These are phyloP conservation scores for Neoboletus subvelutipes DNA, from an alignment of 768 basidiomycete species.

Conservation along the genomic window DNA sequence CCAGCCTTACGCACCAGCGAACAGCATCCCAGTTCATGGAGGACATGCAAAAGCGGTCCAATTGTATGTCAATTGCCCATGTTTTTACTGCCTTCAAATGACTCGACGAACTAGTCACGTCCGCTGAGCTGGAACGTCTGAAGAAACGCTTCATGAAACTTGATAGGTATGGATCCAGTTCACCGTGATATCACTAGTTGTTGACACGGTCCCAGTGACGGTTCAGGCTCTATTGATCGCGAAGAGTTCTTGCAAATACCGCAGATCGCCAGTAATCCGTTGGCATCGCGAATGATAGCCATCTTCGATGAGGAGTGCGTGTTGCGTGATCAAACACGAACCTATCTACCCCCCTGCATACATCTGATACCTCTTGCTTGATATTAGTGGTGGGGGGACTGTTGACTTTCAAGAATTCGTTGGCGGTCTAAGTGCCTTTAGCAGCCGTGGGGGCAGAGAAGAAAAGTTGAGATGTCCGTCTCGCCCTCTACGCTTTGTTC, in stretches of 20 bases:
- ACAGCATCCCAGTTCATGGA: constrained; percentile 93
- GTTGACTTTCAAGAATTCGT: constrained; percentile 99
- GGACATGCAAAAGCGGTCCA: constrained; percentile 96
- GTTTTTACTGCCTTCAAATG: constrained; percentile 2
- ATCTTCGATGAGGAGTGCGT: constrained; percentile 99
- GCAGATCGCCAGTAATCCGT: constrained; percentile 95
- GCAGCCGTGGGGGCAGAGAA: constrained; percentile 92
- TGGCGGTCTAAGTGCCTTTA: constrained; percentile 95
- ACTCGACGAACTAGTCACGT: constrained; percentile 68
- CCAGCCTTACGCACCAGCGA: constrained; percentile 7
- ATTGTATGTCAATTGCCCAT: constrained; percentile 66
- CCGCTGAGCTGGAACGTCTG: constrained; percentile 87
- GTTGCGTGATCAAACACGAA: constrained; percentile 7
- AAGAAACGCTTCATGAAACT: constrained; percentile 99
- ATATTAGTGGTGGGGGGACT: constrained; percentile 86
- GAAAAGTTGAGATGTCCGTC: constrained; percentile 92
- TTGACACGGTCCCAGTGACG: constrained; percentile 58
- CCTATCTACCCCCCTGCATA: neutral
- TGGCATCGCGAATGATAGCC: constrained; percentile 97
- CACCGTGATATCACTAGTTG: neutral
- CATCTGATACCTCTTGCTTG: neutral
- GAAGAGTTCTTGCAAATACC: constrained; percentile 99
- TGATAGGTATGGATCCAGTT: constrained; percentile 62
- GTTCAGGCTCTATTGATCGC: constrained; percentile 95
- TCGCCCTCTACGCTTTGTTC: neutral